Evolutionary conservation across 78 protist genomes (phyloP).

Genomic region (Emiliania huxleyi): DNA sequence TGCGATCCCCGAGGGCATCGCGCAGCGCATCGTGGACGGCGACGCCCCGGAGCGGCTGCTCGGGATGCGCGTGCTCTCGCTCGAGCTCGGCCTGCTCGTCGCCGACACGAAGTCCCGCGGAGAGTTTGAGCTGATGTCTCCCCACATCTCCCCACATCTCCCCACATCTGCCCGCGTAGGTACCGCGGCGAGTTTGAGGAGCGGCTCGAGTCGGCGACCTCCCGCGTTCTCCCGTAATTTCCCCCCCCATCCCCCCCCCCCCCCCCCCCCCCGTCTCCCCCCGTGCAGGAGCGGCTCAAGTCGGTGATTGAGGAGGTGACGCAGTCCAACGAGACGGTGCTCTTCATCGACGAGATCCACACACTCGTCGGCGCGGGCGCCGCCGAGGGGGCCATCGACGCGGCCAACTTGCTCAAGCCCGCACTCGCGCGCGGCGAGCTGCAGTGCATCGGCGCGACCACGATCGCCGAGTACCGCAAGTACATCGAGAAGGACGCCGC

Average conservation of each 20-base stretch:
- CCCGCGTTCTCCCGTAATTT: too few species aligned
- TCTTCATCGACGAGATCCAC: slow-evolving; percentile 97
- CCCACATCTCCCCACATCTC: too few species aligned
- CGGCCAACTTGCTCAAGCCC: slow-evolving; percentile 97
- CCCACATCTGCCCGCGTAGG: too few species aligned
- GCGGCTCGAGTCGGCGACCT: too few species aligned
- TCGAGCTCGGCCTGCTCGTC: slow-evolving; percentile 61
- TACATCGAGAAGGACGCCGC: slow-evolving; percentile 76
- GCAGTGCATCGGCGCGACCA: slow-evolving; percentile 76
- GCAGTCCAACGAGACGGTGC: slow-evolving; percentile 67
- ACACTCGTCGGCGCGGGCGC: slow-evolving; percentile 91
- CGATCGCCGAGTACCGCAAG: slow-evolving; percentile 68
- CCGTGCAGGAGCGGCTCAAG: too few species aligned
- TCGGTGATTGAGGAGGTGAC: slow-evolving; percentile 70
- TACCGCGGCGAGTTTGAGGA: slow-evolving; percentile 80
- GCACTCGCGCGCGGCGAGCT: slow-evolving; percentile 96
- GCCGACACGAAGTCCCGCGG: slow-evolving; percentile 59
- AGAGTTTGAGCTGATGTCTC: too few species aligned
- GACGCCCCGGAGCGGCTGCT: background rate
- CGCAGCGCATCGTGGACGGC: slow-evolving; percentile 41
- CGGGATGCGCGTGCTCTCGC: slow-evolving; percentile 6
- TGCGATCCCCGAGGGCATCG: slow-evolving; percentile 53
- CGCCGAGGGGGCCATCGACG: slow-evolving; percentile 96
- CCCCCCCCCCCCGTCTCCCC: too few species aligned
- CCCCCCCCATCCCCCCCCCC: too few species aligned